These are phyloP conservation scores for Podila clonocystis DNA, from an alignment of 192 early-diverging fungal species.

Conservation along the genomic window DNA sequence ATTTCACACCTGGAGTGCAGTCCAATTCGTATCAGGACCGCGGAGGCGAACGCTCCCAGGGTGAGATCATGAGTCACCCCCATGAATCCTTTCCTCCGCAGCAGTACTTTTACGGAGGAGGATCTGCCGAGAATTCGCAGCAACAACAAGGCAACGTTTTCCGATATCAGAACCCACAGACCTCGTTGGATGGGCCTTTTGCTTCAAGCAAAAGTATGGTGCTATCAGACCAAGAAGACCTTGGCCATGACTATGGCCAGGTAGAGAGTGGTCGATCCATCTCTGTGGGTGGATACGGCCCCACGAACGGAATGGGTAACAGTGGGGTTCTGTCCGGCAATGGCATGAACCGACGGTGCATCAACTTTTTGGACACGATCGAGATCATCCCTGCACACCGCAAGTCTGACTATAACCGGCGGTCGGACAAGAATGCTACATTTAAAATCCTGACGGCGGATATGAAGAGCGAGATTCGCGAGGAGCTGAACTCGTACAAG, in stretches of 20 bases:
- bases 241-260: no score
- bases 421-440: constrained; percentile 37
- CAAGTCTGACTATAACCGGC: constrained; percentile 41
- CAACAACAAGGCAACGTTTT: not conserved
- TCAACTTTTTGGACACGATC: constrained; percentile 28
- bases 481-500: constrained; percentile 53
- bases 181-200: no score
- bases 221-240: not conserved
- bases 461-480: constrained; percentile 42
- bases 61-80: not conserved
- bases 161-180: not conserved
- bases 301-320: not conserved
- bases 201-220: not conserved
- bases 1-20: constrained; percentile 33
- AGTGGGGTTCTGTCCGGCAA: not conserved
- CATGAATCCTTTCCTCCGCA: not conserved
- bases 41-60: constrained; percentile 17
- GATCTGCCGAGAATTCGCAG: not conserved
- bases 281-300: not conserved
- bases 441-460: constrained; percentile 43
- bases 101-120: not conserved
- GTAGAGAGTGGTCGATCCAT: not conserved
- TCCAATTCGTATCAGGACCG: constrained; percentile 17
- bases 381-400: constrained; percentile 43
- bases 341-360: not conserved